Percentiles rank a stretch among this genome's conserved stretches.
These are phyloP conservation scores for Solanum medicagineum DNA, from an alignment of 257 asterid genomes.

Conservation along the genomic window DNA sequence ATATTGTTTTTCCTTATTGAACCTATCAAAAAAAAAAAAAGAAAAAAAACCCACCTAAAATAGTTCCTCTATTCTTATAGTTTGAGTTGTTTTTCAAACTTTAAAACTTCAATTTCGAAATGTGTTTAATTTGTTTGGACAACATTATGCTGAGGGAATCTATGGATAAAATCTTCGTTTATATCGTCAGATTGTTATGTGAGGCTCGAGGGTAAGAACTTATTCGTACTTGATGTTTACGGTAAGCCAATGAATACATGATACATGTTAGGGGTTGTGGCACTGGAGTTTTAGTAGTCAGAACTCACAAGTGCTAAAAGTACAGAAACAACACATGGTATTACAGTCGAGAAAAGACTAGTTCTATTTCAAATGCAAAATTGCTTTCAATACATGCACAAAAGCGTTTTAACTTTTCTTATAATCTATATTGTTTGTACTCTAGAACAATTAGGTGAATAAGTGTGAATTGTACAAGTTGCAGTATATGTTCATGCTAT, in stretches of 20 bases:
- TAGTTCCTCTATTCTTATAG: no score
- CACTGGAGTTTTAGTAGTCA: neutral
- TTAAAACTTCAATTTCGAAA: no score
- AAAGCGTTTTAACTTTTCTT: neutral
- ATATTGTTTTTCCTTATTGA: no score
- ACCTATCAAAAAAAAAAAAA: no score
- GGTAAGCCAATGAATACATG: neutral
- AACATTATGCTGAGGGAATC: neutral
- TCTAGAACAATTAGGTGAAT: conserved; percentile 4
- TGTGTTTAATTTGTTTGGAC: no score
- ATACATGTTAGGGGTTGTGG: neutral
- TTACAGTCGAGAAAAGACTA: neutral
- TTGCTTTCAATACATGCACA: neutral
- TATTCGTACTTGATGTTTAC: neutral
- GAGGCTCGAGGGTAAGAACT: neutral
- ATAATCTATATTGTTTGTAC: neutral
- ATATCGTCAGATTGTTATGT: neutral
- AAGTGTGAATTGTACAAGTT: neutral
- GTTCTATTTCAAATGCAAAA: neutral
- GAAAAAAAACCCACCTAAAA: no score
- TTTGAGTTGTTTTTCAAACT: no score
- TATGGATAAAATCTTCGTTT: neutral
- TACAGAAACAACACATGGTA: neutral
- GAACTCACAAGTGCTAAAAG: neutral
- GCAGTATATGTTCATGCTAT: conserved; percentile 3